Evolutionary conservation across 805 yeast genomes (phyloP).

Genomic region (Suhomyces vadensis): DNA sequence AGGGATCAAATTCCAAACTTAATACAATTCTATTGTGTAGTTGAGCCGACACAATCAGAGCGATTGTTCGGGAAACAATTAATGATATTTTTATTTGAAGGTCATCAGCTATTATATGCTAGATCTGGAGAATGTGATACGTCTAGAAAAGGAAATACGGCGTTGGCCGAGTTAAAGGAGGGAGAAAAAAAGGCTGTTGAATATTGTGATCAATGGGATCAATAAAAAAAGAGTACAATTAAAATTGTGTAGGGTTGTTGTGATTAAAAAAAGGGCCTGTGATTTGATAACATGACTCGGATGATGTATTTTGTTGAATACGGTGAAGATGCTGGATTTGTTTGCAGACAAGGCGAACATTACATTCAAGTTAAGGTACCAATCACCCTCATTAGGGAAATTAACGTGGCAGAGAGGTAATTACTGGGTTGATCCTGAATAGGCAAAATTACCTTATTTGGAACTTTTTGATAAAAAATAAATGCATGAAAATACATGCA

Average conservation of each 20-base stretch:
- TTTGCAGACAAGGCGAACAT: not conserved
- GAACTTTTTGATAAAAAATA: not conserved
- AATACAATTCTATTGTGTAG: not conserved
- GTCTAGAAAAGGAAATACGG: conserved; percentile 2
- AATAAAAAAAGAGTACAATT: not conserved
- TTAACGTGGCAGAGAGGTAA: not conserved
- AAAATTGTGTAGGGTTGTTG: not conserved
- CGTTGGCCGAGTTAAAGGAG: not conserved
- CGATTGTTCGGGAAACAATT: not conserved
- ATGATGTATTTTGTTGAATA: not conserved
- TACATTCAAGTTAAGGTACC: not conserved
- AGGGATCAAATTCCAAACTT: conserved; percentile 2
- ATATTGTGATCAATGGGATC: not conserved
- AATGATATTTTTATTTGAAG: not conserved
- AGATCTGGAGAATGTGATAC: conserved; percentile 4
- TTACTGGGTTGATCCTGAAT: not conserved
- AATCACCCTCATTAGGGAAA: not conserved
- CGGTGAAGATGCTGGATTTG: not conserved
- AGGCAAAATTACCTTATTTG: not conserved
- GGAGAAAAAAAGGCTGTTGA: not conserved
- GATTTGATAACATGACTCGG: not conserved
- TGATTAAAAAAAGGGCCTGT: not conserved
- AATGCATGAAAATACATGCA: not conserved
- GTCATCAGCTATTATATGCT: conserved; percentile 3
- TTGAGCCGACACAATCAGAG: conserved; percentile 1